Evolutionary conservation across 106 monocot species (phyloP), one percentile per base, ranked within the genome.

Genomic region (Dioscorea zingiberensis): DNA sequence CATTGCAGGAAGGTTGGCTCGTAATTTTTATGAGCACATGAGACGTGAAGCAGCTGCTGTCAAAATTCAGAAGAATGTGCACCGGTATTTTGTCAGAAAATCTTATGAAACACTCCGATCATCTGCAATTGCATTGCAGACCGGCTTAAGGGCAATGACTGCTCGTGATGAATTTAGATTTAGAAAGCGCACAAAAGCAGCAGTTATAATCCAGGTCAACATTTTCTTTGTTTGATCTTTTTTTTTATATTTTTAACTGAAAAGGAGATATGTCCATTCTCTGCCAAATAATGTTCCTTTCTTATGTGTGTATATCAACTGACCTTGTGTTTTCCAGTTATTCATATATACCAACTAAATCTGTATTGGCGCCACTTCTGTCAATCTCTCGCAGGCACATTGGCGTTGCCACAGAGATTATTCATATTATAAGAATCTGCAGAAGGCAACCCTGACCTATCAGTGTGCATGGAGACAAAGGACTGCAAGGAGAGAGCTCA

Each of bases 401-500:
- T 80, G 74, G 80, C 69, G 66, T 6, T 65, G 80, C 27, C 64
- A 4, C 64, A 85, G 80, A 81, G 77, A 80, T 25, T 75, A 80
- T 60, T 47, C 67, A 71, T 51, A 72, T 32, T 84, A 76, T 44
- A 65, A 24, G 60, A 63, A 49, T 44, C 44, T 79, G 44, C 74
- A 72, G 69, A 84, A 80, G 38, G 74, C 84, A 9, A 69, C 76
- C 22, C 58, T 84, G n/a, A 65, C 69, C 22, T 71, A 67, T 64
- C 84, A 84, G 32, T 84, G 76, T 76, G 79, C 80, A 47, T 84
- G 84, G 84, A 79, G 84, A 69, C 78, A 69, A 65, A 84, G 54
- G 55, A 18, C 76, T 58, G 84, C 84, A 26, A 80, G 79, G 61
- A 76, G 61, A 62, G 84, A 84, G 60, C 76, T 84, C 14, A 54